These are phyloP conservation scores for Pythium dissimile DNA, from an alignment of 352 stramenopile species.

Conservation along the genomic window DNA sequence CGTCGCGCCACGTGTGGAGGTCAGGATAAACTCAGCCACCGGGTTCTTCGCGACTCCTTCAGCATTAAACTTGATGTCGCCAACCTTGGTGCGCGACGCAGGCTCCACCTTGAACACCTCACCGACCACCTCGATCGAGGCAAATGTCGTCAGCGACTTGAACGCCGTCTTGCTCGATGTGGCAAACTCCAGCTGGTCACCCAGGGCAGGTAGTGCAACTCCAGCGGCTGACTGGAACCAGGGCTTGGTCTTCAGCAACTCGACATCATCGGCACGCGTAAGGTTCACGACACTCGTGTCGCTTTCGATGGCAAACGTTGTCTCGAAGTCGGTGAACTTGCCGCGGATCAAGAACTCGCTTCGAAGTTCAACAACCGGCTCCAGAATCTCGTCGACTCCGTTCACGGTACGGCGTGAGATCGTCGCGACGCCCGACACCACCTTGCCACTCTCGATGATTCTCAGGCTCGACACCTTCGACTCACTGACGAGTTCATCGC, in stretches of 20 bases:
- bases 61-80: conserved; percentile 17
- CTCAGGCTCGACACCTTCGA: conserved; percentile 66
- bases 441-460: conserved; percentile 79
- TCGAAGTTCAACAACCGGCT: conserved; percentile 69
- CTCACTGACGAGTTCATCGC: conserved; percentile 71
- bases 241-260: conserved; percentile 61
- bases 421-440: conserved; percentile 63
- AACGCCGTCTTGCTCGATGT: conserved; percentile 58
- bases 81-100: conserved; percentile 25
- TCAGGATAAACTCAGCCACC: conserved; percentile 6
- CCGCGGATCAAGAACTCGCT: conserved; percentile 87
- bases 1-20: background rate
- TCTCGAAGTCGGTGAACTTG: conserved; percentile 68
- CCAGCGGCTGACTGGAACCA: conserved; percentile 47
- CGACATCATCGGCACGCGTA: conserved; percentile 33
- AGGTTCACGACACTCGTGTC: conserved; percentile 40
- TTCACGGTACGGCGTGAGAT: conserved; percentile 62
- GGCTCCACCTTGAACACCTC: conserved; percentile 37
- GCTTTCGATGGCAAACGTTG: conserved; percentile 63
- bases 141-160: conserved; percentile 34
- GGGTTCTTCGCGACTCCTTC: conserved; percentile 9
- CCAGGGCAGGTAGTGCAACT: conserved; percentile 23
- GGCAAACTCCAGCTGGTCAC: conserved; percentile 51
- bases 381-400: conserved; percentile 45
- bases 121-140: conserved; percentile 47